Evolutionary conservation across 2,329 filamentous ascomycete species (phyloP).

Genomic region (Cladophialophora immunda): DNA sequence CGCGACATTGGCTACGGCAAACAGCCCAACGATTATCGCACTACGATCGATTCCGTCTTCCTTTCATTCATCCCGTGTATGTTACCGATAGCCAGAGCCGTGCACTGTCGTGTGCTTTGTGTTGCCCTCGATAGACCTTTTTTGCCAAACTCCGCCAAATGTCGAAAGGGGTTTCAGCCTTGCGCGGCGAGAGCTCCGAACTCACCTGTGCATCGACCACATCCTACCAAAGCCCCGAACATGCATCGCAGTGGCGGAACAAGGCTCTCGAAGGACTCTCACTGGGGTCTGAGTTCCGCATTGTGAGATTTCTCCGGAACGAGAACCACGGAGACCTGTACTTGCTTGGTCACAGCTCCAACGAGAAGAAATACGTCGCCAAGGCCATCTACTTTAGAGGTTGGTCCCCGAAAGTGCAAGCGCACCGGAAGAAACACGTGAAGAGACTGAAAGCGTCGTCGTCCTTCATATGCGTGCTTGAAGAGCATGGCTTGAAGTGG

Average conservation of each 20-base stretch:
- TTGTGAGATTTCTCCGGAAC: not conserved
- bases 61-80: not conserved
- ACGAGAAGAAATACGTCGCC: not conserved
- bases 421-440: not conserved
- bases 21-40: not conserved
- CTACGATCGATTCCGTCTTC: not conserved
- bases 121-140: not conserved
- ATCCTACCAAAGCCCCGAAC: not conserved
- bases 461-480: not conserved
- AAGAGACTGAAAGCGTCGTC: not conserved
- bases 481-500: not conserved
- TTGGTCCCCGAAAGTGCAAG: not conserved
- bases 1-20: not conserved
- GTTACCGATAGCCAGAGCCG: not conserved
- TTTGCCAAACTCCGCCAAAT: not conserved
- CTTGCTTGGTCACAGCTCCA: not conserved
- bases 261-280: not conserved
- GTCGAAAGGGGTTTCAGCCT: slow-evolving; percentile 1
- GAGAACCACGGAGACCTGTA: not conserved
- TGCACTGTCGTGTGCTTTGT: not conserved
- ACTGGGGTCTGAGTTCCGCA: not conserved
- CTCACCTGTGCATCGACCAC: not conserved
- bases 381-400: not conserved
- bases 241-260: not conserved
- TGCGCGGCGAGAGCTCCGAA: not conserved